A percentile compares a stretch with the other conserved stretches of the same genome.
Conservation (phyloP, 495 filamentous ascomycete species). For the Neurospora africana region DNA sequence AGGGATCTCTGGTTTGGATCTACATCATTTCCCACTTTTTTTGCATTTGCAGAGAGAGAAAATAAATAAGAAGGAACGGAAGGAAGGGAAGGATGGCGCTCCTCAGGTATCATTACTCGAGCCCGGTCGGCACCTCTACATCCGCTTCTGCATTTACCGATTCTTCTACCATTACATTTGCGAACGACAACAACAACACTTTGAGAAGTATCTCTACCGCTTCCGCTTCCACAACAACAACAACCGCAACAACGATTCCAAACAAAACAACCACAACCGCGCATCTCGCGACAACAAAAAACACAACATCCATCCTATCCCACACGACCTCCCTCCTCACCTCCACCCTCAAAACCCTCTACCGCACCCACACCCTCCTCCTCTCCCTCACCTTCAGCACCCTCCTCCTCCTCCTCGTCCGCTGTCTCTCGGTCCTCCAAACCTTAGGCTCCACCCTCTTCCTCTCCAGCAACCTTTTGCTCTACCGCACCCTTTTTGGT, state of each 20-base stretch:
- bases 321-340: neutral
- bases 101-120: neutral
- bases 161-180: neutral
- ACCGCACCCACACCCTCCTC: neutral
- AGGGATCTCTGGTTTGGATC: neutral
- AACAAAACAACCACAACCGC: neutral
- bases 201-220: neutral
- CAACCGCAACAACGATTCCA: neutral
- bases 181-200: neutral
- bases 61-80: neutral
- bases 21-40: neutral
- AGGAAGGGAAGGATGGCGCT: neutral
- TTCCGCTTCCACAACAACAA: neutral
- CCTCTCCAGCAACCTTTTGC: neutral
- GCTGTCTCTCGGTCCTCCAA: neutral
- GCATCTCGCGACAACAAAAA: neutral
- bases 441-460: too few relatives aligned
- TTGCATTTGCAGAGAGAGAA: neutral
- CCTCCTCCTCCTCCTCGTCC: neutral
- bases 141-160: neutral
- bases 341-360: neutral
- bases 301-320: neutral
- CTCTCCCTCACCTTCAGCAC: neutral
- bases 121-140: neutral
- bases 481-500: neutral